These are phyloP conservation scores for Stereocaulon alpinum DNA, from an alignment of 495 filamentous ascomycete species.

Conservation along the genomic window DNA sequence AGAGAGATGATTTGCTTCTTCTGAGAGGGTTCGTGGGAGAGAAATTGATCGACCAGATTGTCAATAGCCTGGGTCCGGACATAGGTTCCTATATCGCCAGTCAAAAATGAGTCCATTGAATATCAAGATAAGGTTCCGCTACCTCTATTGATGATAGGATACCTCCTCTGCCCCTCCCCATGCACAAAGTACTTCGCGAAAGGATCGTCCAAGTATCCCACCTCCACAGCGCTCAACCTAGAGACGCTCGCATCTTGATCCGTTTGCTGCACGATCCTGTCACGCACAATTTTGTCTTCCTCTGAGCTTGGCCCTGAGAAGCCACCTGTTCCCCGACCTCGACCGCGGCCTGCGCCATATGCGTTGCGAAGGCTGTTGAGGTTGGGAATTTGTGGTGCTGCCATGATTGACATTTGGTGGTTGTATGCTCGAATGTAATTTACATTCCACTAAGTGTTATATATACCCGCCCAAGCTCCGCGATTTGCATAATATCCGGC, in stretches of 20 bases:
- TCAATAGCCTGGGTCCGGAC: conserved; percentile 84
- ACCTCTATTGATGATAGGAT: conserved; percentile 94
- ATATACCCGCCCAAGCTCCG: no score
- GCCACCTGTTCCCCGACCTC: conserved; percentile 35
- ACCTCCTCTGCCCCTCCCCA: conserved; percentile 39
- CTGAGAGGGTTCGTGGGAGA: conserved; percentile 31
- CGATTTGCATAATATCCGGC: no score
- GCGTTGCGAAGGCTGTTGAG: conserved; percentile 52
- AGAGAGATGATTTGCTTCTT: conserved; percentile 83
- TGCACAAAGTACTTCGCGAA: conserved; percentile 59
- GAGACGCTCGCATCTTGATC: conserved; percentile 87
- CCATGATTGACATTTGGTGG: conserved; percentile 37
- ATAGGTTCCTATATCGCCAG: conserved; percentile 63
- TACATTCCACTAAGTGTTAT: no score
- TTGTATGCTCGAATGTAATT: no score
- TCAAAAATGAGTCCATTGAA: not conserved
- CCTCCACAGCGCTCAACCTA: conserved; percentile 72
- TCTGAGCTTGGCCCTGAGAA: conserved; percentile 18
- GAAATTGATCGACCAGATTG: conserved; percentile 60
- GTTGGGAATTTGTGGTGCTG: conserved; percentile 65
- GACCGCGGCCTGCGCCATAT: conserved; percentile 32
- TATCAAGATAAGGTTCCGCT: conserved; percentile 12
- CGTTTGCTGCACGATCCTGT: conserved; percentile 69
- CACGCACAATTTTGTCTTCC: conserved; percentile 35
- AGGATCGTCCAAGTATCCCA: conserved; percentile 79